These are phyloP conservation scores for Casaregolazyma lundiana DNA, from an alignment of 1,139 yeast genomes.

Conservation along the genomic window DNA sequence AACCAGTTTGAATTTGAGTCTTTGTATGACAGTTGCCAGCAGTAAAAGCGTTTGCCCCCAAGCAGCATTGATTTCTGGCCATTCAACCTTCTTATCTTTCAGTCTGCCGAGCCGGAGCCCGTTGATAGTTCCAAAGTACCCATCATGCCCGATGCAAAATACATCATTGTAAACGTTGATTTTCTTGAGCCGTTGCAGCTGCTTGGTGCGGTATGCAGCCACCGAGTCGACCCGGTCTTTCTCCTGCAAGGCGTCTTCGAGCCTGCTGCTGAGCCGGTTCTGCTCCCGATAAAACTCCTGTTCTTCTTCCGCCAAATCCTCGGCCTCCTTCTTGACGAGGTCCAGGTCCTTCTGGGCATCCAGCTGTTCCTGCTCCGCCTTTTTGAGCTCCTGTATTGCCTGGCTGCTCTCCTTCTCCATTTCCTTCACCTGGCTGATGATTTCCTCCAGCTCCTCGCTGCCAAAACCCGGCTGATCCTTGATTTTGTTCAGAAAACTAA, in stretches of 20 bases:
- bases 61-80: conserved; percentile 93
- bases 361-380: conserved; percentile 34
- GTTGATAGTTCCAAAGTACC: conserved; percentile 82
- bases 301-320: conserved; percentile 38
- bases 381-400: conserved; percentile 30
- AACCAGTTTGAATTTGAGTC: conserved; percentile 51
- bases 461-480: conserved; percentile 50
- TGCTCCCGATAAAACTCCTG: conserved; percentile 42
- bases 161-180: conserved; percentile 78
- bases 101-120: conserved; percentile 72
- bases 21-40: conserved; percentile 57
- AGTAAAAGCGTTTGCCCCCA: conserved; percentile 78
- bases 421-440: conserved; percentile 41
- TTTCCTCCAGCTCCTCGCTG: conserved; percentile 40
- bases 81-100: conserved; percentile 55
- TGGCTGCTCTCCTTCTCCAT: conserved; percentile 23
- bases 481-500: conserved; percentile 64
- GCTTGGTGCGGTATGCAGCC: conserved; percentile 56
- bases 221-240: conserved; percentile 58
- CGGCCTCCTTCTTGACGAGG: conserved; percentile 31
- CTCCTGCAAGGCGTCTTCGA: conserved; percentile 46
- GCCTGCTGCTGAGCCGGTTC: conserved; percentile 51
- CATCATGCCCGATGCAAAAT: conserved; percentile 77
- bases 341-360: conserved; percentile 30
- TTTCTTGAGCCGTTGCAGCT: conserved; percentile 63